A percentile compares a stretch with the other conserved stretches of the same genome.
These are phyloP conservation scores for Phyllostachys edulis DNA, from an alignment of 176 grass and related monocot genomes.

Conservation along the genomic window DNA sequence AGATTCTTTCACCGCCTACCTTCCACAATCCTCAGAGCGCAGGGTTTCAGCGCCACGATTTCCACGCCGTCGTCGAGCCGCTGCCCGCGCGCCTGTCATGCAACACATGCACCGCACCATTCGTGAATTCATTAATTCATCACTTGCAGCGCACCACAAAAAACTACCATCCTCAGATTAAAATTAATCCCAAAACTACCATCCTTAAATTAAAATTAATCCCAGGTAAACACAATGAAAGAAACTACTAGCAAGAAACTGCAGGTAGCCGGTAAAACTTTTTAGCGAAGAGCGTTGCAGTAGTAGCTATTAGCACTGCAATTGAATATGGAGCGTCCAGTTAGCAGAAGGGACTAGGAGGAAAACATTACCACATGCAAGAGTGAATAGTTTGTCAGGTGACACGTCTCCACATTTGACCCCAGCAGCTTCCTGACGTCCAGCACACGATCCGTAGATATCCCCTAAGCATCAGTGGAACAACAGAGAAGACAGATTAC, in stretches of 20 bases:
- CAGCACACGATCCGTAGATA: slow-evolving; percentile 85
- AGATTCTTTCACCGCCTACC: slow-evolving; percentile 48
- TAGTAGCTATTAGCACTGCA: neutral
- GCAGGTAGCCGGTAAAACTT: neutral
- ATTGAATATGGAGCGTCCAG: neutral
- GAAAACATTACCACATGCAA: slow-evolving; percentile 63
- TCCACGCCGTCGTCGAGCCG: slow-evolving; percentile 78
- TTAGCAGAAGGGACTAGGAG: neutral
- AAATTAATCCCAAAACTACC: neutral
- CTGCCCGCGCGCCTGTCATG: slow-evolving; percentile 63
- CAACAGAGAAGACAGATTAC: neutral
- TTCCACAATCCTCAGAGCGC: slow-evolving; percentile 63
- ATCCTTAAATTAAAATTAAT: neutral
- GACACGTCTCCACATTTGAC: slow-evolving; percentile 83
- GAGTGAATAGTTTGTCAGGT: slow-evolving; percentile 91
- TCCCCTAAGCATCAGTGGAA: slow-evolving; percentile 47
- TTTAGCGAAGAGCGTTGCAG: neutral
- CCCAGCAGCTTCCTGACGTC: slow-evolving; percentile 81
- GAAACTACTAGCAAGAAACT: neutral
- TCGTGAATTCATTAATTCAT: neutral
- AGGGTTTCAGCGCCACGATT: slow-evolving; percentile 72
- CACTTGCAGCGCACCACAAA: neutral
- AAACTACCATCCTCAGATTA: neutral
- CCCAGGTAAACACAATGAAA: neutral
- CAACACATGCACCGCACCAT: neutral